Evolutionary conservation across 2,329 filamentous ascomycete species (phyloP).

Genomic region (Cercospora sp.): DNA sequence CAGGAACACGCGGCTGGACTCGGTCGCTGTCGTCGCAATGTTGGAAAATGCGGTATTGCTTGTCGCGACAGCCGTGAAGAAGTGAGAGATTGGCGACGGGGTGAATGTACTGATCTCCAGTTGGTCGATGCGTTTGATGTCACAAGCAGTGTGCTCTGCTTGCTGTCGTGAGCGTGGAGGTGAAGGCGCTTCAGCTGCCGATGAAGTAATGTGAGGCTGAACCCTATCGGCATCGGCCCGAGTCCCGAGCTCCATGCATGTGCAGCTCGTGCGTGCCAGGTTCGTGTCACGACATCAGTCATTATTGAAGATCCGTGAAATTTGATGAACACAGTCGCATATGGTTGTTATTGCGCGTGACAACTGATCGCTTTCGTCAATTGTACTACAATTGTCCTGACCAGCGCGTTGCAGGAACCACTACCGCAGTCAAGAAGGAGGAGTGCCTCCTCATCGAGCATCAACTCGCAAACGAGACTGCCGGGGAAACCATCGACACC

Average conservation of each 20-base stretch:
- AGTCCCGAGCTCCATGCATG: not conserved
- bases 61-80: not conserved
- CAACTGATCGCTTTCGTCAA: not conserved
- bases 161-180: not conserved
- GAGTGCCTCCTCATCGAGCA: not conserved
- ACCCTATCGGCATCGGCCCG: not conserved
- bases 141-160: not conserved
- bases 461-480: not conserved
- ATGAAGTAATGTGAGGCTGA: not conserved
- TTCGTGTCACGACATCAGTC: not conserved
- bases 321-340: not conserved
- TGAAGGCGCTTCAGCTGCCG: not conserved
- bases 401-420: not conserved
- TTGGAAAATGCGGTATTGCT: not conserved
- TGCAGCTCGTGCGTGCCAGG: not conserved
- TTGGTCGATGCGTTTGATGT: not conserved
- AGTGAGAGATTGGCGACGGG: not conserved
- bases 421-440: not conserved
- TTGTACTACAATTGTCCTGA: not conserved
- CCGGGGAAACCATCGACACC: too few relatives aligned
- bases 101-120: not conserved
- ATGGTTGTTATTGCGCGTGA: not conserved
- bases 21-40: not conserved
- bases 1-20: conserved; percentile 1
- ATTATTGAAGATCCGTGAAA: not conserved